Base-by-base conservation (phyloP, 2,329 filamentous ascomycete genomes). In the Malbranchea zuffiana region DNA sequence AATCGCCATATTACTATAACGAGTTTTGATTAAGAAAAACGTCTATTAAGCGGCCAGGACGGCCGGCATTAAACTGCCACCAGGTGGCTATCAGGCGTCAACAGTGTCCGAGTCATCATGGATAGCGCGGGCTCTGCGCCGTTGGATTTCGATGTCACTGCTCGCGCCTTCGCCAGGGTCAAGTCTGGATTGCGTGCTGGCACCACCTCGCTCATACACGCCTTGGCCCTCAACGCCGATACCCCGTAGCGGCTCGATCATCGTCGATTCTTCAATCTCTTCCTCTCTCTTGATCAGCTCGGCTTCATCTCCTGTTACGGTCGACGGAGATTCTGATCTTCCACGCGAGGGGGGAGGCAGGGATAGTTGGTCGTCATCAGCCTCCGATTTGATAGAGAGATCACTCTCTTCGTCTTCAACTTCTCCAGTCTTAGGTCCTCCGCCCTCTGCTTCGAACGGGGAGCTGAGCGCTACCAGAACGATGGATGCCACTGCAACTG, bases 401-500 rank as follows among this genome's bases (percentile, higher is more conserved):
- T 15, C 32, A 25, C n/a, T 13, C 12, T 35, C 32, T 7, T 40
- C 37, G 6, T 6, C 40, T 33, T 42, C 35, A 43, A 45, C 27
- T 23, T 41, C 44, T 45, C 49, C 28, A 44, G 23, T 15, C 29
- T 35, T 31, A 15, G 15, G 13, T 16, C 44, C 32, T 17, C 24
- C 35, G 5, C 27, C 37, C 28, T 35, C 45, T 17, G 43, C 55
- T 24, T 49, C 50, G 29, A 68, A 51, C 28, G 65, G 50, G 21
- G 63, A 62, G 6, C 56, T 65, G 13, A 82, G 48, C 0, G 71
- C 30, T 1, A 71, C 55, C 80, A 83, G 93, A 0, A 73, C 77
- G 1, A 78, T 24, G 1, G 68, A 65, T 55, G 82, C 73, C 27
- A 78, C 80, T 0, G 75, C 45, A 50, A 92, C 68, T 52, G 88